Conservation (phyloP, 306 rosid species). For the Vigna mungo region DNA sequence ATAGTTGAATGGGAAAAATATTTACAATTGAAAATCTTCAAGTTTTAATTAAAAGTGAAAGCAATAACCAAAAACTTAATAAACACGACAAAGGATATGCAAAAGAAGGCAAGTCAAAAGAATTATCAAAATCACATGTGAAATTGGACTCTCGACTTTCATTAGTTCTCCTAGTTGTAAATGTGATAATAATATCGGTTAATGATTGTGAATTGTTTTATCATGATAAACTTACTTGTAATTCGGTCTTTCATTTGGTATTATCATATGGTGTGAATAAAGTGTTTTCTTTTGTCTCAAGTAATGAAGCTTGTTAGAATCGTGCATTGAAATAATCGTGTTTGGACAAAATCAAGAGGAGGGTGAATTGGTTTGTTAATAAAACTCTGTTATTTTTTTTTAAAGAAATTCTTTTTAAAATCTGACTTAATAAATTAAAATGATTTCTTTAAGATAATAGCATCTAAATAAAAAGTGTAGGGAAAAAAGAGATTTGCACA, state of each 20-base stretch:
- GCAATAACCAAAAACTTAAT: conserved; percentile 52
- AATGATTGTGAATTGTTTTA: conserved; percentile 24
- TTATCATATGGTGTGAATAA: conserved; percentile 85
- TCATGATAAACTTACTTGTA: not conserved
- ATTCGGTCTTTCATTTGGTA: conserved; percentile 22
- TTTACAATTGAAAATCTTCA: conserved; percentile 48
- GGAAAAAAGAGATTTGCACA: too few relatives aligned
- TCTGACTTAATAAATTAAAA: too few relatives aligned
- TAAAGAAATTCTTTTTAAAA: too few relatives aligned
- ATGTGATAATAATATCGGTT: conserved; percentile 31
- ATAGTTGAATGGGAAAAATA: conserved; percentile 3
- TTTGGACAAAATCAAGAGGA: too few relatives aligned
- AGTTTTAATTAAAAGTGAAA: conserved; percentile 75
- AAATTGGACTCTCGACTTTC: conserved; percentile 91
- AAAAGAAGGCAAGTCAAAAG: conserved; percentile 50
- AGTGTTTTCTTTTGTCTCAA: conserved; percentile 87
- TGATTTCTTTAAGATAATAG: too few relatives aligned
- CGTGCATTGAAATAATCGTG: too few relatives aligned
- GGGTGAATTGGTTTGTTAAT: too few relatives aligned
- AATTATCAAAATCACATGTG: conserved; percentile 56
- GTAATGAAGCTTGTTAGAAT: conserved; percentile 54
- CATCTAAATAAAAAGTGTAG: too few relatives aligned
- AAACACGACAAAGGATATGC: conserved; percentile 53
- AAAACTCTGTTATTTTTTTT: too few relatives aligned
- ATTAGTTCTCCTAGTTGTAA: conserved; percentile 79